Conservation (phyloP, 1,284 basidiomycete genomes). For the Malassezia arunalokei region DNA sequence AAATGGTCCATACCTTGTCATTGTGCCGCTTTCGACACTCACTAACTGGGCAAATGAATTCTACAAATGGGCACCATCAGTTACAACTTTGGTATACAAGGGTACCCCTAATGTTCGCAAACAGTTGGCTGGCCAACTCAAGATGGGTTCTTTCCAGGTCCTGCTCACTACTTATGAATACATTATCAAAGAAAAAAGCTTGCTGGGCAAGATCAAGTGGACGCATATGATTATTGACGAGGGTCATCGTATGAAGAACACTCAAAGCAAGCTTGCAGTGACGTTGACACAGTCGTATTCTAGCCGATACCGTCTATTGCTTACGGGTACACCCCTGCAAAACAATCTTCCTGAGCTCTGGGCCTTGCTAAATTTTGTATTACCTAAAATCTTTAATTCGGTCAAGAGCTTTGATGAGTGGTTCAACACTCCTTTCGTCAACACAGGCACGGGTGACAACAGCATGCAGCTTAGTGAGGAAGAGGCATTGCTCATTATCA, state of each 20-base stretch:
- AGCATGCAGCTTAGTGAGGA: conserved; percentile 95
- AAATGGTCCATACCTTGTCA: conserved; percentile 44
- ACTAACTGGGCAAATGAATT: conserved; percentile 47
- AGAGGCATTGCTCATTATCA: conserved; percentile 93
- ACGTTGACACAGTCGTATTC: conserved; percentile 88
- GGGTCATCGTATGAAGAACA: conserved; percentile 99
- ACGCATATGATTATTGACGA: conserved; percentile 47
- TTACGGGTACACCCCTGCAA: conserved; percentile 94
- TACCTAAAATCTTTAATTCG: conserved; percentile 98
- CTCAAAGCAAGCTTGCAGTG: conserved; percentile 82
- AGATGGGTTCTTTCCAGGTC: conserved; percentile 42
- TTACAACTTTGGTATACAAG: conserved; percentile 43
- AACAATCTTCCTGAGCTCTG: conserved; percentile 98
- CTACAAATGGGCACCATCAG: conserved; percentile 44
- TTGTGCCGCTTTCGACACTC: conserved; percentile 44
- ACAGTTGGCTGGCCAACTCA: conserved; percentile 31
- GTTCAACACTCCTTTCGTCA: conserved; percentile 99
- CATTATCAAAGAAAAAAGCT: conserved; percentile 46
- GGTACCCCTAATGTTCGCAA: conserved; percentile 42
- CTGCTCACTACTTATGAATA: conserved; percentile 46
- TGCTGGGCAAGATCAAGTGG: conserved; percentile 46
- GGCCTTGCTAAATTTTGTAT: conserved; percentile 93
- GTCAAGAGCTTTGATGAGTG: conserved; percentile 99
- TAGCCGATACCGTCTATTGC: conserved; percentile 83
- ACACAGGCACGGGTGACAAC: conserved; percentile 75